phyloP scores from a whole-genome alignment of 192 early-diverging fungal genomes.

The Backusella tuberculispora region DNA sequence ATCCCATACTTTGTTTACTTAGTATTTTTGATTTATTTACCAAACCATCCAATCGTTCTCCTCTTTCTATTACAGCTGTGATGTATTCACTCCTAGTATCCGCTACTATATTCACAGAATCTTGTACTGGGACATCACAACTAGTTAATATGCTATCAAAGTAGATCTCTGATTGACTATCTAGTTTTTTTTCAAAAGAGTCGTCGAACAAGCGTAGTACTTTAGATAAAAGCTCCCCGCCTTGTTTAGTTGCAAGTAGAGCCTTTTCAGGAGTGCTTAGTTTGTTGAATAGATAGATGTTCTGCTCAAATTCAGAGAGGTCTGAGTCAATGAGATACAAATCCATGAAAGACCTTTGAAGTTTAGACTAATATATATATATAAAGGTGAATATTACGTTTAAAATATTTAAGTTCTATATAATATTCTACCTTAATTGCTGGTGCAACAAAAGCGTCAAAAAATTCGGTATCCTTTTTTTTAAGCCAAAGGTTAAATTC shows the following conservation, averaged over 20 bases:
- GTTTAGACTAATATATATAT: constrained; percentile 45
- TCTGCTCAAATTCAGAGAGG: constrained; percentile 34
- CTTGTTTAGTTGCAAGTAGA: constrained; percentile 44
- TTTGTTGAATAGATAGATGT: constrained; percentile 33
- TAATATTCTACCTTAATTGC: constrained; percentile 47
- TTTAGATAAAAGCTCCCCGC: constrained; percentile 16
- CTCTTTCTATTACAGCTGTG: neutral
- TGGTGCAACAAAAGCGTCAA: constrained; percentile 38
- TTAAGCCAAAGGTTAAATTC: constrained; percentile 56
- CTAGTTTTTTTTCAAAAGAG: neutral
- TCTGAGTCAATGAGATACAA: constrained; percentile 44
- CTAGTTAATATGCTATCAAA: constrained; percentile 20
- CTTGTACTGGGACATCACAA: neutral
- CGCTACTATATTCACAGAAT: neutral
- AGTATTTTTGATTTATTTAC: neutral
- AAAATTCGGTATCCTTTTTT: constrained; percentile 49
- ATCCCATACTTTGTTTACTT: neutral
- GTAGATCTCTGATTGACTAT: neutral
- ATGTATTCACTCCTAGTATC: neutral
- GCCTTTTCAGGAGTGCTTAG: constrained; percentile 49
- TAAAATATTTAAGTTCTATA: neutral
- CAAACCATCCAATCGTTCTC: neutral
- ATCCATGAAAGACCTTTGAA: constrained; percentile 52
- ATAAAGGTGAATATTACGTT: neutral
- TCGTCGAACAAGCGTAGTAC: constrained; percentile 41